A percentile compares a stretch with the other conserved stretches of the same genome.
Conservation (phyloP, 2,329 filamentous ascomycete genomes). For the Fusarium sterilihyphosum region DNA sequence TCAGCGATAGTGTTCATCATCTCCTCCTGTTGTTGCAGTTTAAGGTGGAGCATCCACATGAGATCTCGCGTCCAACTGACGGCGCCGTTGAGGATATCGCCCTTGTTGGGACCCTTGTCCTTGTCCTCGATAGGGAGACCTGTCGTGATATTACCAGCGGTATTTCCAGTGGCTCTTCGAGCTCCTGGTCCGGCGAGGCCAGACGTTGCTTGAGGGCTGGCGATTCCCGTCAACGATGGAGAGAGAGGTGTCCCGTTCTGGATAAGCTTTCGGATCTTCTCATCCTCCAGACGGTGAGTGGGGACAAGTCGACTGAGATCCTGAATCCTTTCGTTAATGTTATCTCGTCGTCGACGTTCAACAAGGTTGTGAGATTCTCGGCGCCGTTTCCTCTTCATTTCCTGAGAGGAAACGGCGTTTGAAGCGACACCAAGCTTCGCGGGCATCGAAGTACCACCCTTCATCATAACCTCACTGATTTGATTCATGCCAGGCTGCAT, state of each 20-base stretch:
- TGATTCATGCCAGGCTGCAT: slow-evolving; percentile 75
- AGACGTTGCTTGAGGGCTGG: slow-evolving; percentile 80
- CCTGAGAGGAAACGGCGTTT: slow-evolving; percentile 77
- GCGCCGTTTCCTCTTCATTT: slow-evolving; percentile 90
- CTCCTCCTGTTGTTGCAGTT: slow-evolving; percentile 90
- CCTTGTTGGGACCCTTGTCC: slow-evolving; percentile 98
- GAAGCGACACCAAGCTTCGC: slow-evolving; percentile 76
- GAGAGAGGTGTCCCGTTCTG: slow-evolving; percentile 92
- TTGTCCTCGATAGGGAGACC: slow-evolving; percentile 95
- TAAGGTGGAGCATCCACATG: slow-evolving; percentile 95
- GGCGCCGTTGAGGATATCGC: slow-evolving; percentile 95
- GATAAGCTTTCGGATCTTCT: slow-evolving; percentile 95
- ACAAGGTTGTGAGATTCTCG: slow-evolving; percentile 97
- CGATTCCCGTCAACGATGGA: slow-evolving; percentile 78
- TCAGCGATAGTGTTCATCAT: slow-evolving; percentile 79
- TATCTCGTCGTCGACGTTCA: slow-evolving; percentile 92
- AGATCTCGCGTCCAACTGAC: slow-evolving; percentile 97
- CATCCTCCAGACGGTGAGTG: slow-evolving; percentile 90
- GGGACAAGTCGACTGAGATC: slow-evolving; percentile 95
- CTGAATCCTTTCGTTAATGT: slow-evolving; percentile 98
- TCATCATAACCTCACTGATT: slow-evolving; percentile 89
- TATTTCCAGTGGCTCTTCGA: slow-evolving; percentile 77
- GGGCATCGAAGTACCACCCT: slow-evolving; percentile 88
- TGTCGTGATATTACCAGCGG: slow-evolving; percentile 85
- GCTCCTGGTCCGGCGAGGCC: slow-evolving; percentile 86